A percentile compares a stretch with the other conserved stretches of the same genome.
These are phyloP conservation scores for Panus rudis DNA, from an alignment of 768 basidiomycete species.

Conservation along the genomic window DNA sequence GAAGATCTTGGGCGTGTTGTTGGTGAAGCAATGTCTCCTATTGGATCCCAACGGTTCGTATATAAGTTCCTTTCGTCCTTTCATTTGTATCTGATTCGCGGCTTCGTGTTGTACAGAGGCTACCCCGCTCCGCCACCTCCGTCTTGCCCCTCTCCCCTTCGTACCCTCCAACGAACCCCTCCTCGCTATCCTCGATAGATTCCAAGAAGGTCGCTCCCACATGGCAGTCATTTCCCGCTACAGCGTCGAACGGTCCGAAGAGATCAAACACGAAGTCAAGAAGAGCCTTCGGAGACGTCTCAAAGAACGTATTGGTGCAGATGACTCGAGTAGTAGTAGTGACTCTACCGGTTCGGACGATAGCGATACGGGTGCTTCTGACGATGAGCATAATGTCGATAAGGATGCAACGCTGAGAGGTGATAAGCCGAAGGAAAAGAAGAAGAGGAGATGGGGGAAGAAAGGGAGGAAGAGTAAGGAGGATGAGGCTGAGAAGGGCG, in stretches of 20 bases:
- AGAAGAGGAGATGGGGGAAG: conserved; percentile 8
- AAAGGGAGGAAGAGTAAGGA: conserved; percentile 10
- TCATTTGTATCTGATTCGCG: too few relatives aligned
- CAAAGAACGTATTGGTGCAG: conserved; percentile 64
- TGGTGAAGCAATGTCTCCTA: conserved; percentile 79
- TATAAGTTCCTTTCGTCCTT: conserved; percentile 7
- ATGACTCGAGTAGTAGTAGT: conserved; percentile 30
- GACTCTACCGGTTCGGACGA: background rate
- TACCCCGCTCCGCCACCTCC: conserved; percentile 66
- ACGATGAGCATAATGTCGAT: too few relatives aligned
- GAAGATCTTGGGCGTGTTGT: conserved; percentile 74
- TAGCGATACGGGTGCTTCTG: conserved; percentile 28
- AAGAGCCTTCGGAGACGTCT: conserved; percentile 67
- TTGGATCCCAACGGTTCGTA: conserved; percentile 62
- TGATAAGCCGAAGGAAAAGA: conserved; percentile 15
- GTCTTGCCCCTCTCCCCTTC: conserved; percentile 71
- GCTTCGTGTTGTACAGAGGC: conserved; percentile 52
- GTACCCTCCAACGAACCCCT: conserved; percentile 81
- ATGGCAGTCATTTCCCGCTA: conserved; percentile 84
- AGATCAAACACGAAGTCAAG: conserved; percentile 74
- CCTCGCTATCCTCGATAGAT: conserved; percentile 72
- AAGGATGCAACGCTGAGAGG: conserved; percentile 29
- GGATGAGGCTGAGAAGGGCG: conserved; percentile 11
- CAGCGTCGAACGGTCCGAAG: conserved; percentile 62
- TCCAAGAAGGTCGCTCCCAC: conserved; percentile 81